Base-by-base conservation (phyloP, 495 filamentous ascomycete species). In the Aspergillus diversus region DNA sequence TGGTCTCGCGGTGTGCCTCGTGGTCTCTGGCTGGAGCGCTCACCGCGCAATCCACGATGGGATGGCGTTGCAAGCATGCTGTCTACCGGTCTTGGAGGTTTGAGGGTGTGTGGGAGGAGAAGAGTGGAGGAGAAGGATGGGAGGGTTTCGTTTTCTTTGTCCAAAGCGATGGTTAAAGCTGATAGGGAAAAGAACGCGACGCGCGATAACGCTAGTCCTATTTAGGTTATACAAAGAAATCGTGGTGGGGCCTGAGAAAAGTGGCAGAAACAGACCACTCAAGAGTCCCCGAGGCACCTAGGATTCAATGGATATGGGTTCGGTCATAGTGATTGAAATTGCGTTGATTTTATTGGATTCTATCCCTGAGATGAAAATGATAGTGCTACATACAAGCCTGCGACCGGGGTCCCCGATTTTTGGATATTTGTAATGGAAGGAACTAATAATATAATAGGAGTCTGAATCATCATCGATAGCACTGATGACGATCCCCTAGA, bases 401-500 rank as follows among this genome's bases (percentile, higher is more conserved):
- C 21, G 21, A 27, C 21, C 2, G 21, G 21, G 21, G 21, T 27
- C 21, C 21, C 21, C 21, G 21, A 2, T 27, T 27, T 27, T 27
- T 27, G 21, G 21, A 27, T 27, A 27, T 27, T 27, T 27, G 21
- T 46, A 32, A 21, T 13, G 37, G 47, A 13, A 33, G 12, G 31
- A 49, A 34, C 12, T 46, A 27, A 42, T 42, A 51, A 21, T 16
- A 37, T 35, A 39, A 33, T 21, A 7, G 43, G 15, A 6, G 32
- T 21, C 27, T 39, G 33, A 32, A 51, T 15, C 27, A 3, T 50
- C 21, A 2, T 31, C 47, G 21, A 27, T 27, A 21, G 12, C 15
- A 34, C 33, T 7, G 9, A 31, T 43, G 43, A 16, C 21, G 35
- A 33, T 16, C 31, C 37, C 33, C 67, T 84, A 96, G 17, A 93